A percentile compares a stretch with the other conserved stretches of the same genome.
Evolutionary conservation across 2,329 filamentous ascomycete species (phyloP).

Genomic region (Fusarium tuaranense): DNA sequence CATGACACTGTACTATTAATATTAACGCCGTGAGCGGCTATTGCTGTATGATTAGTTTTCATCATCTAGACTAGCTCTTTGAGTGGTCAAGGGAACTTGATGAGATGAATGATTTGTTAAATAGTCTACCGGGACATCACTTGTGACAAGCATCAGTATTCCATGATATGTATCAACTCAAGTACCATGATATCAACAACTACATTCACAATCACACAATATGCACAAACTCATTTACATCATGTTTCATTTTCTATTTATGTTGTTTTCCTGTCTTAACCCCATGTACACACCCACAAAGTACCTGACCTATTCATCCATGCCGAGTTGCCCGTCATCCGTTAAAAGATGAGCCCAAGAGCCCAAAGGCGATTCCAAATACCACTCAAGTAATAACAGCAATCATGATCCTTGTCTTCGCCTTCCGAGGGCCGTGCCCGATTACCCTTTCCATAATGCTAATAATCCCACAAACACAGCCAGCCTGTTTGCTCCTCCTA

Average conservation of each 20-base stretch:
- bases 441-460: constrained; percentile 9
- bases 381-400: constrained; percentile 1
- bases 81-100: constrained; percentile 4
- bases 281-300: background rate
- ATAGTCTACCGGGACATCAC: background rate
- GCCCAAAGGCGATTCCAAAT: constrained; percentile 3
- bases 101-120: constrained; percentile 2
- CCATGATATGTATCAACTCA: background rate
- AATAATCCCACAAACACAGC: constrained; percentile 22
- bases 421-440: background rate
- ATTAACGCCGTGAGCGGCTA: constrained; percentile 12
- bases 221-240: background rate
- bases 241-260: constrained; percentile 20
- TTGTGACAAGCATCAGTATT: background rate
- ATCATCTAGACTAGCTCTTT: constrained; percentile 11
- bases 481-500: constrained; percentile 6
- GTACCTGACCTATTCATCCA: background rate
- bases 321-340: constrained; percentile 3
- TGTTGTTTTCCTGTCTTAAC: constrained; percentile 2
- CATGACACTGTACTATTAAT: constrained; percentile 12
- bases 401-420: constrained; percentile 3
- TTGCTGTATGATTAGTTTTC: constrained; percentile 22
- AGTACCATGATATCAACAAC: background rate
- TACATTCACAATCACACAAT: background rate
- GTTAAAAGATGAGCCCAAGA: constrained; percentile 7